Conservation (phyloP, 2,329 filamentous ascomycete species). For the Sarocladium kiliense region DNA sequence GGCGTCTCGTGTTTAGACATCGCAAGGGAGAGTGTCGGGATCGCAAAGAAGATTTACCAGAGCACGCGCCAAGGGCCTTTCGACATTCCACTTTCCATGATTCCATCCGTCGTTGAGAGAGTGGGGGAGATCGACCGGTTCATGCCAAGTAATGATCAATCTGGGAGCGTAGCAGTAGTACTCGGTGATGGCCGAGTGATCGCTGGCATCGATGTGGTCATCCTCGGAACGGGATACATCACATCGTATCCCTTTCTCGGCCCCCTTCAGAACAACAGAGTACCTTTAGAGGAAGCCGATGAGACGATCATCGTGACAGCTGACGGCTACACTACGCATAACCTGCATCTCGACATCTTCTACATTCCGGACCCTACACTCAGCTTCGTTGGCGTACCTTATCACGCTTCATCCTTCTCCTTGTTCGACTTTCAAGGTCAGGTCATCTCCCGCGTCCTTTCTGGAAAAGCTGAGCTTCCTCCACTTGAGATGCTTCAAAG, state of each 20-base stretch:
- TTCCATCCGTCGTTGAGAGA: slow-evolving; percentile 48
- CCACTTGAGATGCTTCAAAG: background rate
- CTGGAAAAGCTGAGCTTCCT: background rate
- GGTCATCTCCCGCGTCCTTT: slow-evolving; percentile 46
- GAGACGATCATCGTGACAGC: slow-evolving; percentile 52
- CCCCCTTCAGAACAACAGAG: slow-evolving; percentile 35
- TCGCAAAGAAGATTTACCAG: slow-evolving; percentile 35
- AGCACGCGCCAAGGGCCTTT: slow-evolving; percentile 54
- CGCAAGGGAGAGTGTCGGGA: slow-evolving; percentile 29
- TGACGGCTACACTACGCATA: slow-evolving; percentile 59
- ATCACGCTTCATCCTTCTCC: slow-evolving; percentile 62
- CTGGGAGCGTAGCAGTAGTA: slow-evolving; percentile 24
- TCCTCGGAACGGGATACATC: slow-evolving; percentile 66
- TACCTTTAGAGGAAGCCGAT: slow-evolving; percentile 39
- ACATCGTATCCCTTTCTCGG: slow-evolving; percentile 60
- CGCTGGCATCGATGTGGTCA: slow-evolving; percentile 52
- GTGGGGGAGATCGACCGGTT: slow-evolving; percentile 47
- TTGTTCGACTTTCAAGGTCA: slow-evolving; percentile 68
- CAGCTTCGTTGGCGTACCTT: slow-evolving; percentile 59
- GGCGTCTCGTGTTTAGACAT: slow-evolving; percentile 38
- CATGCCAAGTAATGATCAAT: background rate
- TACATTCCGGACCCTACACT: slow-evolving; percentile 63
- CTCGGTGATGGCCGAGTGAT: slow-evolving; percentile 50
- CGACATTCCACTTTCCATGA: slow-evolving; percentile 47
- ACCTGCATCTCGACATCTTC: slow-evolving; percentile 66